Conservation (phyloP, 2,329 filamentous ascomycete genomes). For the Scedosporium minutisporum region DNA sequence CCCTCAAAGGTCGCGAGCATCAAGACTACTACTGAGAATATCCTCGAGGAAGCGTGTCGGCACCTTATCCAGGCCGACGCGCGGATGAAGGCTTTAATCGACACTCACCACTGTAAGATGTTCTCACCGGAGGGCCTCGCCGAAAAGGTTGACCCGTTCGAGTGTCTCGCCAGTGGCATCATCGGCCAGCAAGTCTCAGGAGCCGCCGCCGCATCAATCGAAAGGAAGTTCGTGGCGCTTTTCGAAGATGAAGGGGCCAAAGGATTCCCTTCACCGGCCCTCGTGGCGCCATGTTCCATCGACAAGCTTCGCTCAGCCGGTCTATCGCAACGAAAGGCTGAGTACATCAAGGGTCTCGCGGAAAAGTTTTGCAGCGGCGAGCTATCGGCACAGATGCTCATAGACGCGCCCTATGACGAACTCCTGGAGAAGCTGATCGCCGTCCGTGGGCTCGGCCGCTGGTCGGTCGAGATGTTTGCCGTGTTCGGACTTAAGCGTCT, state of each 20-base stretch:
- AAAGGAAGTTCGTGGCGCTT: slow-evolving; percentile 68
- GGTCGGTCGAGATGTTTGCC: slow-evolving; percentile 98
- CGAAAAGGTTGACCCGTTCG: slow-evolving; percentile 82
- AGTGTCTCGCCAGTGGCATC: slow-evolving; percentile 72
- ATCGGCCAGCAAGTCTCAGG: slow-evolving; percentile 96
- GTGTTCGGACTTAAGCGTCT: slow-evolving; percentile 89
- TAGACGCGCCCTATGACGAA: slow-evolving; percentile 74
- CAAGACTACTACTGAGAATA: slow-evolving; percentile 52
- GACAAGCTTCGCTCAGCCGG: slow-evolving; percentile 71
- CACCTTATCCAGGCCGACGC: slow-evolving; percentile 67
- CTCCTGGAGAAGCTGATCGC: slow-evolving; percentile 73
- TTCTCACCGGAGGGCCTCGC: slow-evolving; percentile 77
- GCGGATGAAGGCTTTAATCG: slow-evolving; percentile 61
- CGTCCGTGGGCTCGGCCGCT: slow-evolving; percentile 76
- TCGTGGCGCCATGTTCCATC: slow-evolving; percentile 57
- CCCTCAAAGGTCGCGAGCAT: slow-evolving; percentile 19
- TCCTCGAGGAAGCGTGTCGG: slow-evolving; percentile 66
- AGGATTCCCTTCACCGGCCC: slow-evolving; percentile 64
- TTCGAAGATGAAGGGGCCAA: slow-evolving; percentile 38
- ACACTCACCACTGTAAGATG: slow-evolving; percentile 63
- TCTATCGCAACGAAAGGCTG: slow-evolving; percentile 87
- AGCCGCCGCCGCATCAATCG: slow-evolving; percentile 82
- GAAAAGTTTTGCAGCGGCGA: slow-evolving; percentile 70
- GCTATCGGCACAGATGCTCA: slow-evolving; percentile 65
- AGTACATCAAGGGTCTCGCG: slow-evolving; percentile 82